Evolutionary conservation across 108 stramenopile genomes (phyloP), one percentile per base, ranked within the genome.

Genomic region (Skeletonema costatum): DNA sequence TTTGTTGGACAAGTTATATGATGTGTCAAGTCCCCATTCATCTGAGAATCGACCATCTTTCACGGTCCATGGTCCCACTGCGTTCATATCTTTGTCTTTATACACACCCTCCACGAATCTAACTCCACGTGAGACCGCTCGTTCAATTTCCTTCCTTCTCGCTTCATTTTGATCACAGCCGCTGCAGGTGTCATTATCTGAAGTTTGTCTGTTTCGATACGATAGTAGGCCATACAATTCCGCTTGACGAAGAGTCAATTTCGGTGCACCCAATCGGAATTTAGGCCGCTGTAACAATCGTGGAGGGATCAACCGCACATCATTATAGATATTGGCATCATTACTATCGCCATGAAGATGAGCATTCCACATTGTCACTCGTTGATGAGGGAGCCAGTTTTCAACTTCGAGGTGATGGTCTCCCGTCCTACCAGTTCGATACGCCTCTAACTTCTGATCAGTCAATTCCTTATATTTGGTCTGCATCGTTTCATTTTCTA

Each of bases 181-280:
- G 25, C 25, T 25, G 25, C 25, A 25, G 25, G 25, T 25, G 25
- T 25, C 25, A 25, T 25, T 25, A 25, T 25, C 25, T 25, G 25
- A 25, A 0, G 25, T 19, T 2, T 21, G 2, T 42, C 41, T 11
- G 12, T 42, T 42, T 13, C 66, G 11, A 68, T 89, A 92, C 19
- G 92, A 87, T 9, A 92, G 16, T 0, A 92, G 69, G 10, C 92
- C 89, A 70, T 92, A 88, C 63, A 92, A 68, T 70, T 92, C 77
- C 31, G 91, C 91, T 56, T 78, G 79, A 12, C 89, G 81, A 5
- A 65, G 7, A 5, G 87, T 87, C 42, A 92, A 50, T 3, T 71
- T 64, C 5, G 89, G 87, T 70, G 87, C 74, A 36, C 84, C 82
- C 9, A 81, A 77, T 39, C 91, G 84, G 86, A 64, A 90, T 19